These are phyloP conservation scores for Podospora pseudoanserina DNA, from an alignment of 495 filamentous ascomycete genomes.

Conservation along the genomic window DNA sequence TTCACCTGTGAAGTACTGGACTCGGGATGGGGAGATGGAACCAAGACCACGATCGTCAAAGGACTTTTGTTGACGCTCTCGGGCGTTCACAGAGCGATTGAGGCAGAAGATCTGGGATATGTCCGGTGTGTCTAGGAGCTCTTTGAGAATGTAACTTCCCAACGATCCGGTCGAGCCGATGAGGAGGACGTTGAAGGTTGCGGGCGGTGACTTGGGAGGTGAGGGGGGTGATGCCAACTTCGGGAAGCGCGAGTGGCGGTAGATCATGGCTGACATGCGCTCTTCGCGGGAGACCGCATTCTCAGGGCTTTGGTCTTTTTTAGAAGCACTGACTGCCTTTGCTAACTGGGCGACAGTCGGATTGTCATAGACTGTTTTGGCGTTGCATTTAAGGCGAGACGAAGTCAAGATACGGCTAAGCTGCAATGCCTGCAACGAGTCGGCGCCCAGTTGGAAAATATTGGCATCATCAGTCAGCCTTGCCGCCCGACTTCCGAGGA, in stretches of 20 bases:
- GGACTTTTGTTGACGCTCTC: background rate
- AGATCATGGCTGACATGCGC: conserved; percentile 2
- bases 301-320: background rate
- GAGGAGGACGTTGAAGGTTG: background rate
- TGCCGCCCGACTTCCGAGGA: background rate
- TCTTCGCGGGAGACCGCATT: background rate
- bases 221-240: background rate
- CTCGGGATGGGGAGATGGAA: background rate
- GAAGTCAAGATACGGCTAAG: conserved; percentile 5
- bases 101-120: background rate
- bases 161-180: conserved; percentile 4
- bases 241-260: background rate
- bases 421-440: conserved; percentile 53
- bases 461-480: conserved; percentile 29
- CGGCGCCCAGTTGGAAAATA: conserved; percentile 53
- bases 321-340: background rate
- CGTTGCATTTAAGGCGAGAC: background rate
- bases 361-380: conserved; percentile 4
- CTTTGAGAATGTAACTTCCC: background rate
- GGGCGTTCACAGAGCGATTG: background rate
- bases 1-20: conserved; percentile 1
- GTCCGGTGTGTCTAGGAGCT: background rate
- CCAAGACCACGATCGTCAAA: background rate
- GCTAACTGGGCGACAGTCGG: background rate
- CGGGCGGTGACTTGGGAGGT: background rate